Evolutionary conservation across 2,329 filamentous ascomycete genomes (phyloP), one percentile per base, ranked within the genome.

Genomic region (Huntiella bhutanensis): DNA sequence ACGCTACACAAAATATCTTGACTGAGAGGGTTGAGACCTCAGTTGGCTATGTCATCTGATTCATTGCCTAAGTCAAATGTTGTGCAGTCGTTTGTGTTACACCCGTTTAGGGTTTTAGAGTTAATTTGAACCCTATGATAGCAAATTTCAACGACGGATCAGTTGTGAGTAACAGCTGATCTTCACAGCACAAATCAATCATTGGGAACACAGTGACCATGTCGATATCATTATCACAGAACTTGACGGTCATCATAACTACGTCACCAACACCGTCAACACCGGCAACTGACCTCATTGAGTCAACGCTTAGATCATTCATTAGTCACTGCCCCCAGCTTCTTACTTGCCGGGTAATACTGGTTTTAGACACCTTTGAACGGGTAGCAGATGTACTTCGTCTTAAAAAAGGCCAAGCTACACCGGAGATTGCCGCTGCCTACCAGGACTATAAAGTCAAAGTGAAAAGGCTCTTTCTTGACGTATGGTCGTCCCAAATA

Each of bases 221-320:
- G 22, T 7, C 22, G 7, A 6, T 28, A 28, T 28, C 22, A 28
- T 15, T 16, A 11, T 17, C 17, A 35, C 34, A 37, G 6, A 17
- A 42, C 36, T 19, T 57, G 16, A 61, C 59, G 1, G 53, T 60
- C 13, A 63, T 73, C 41, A 63, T 74, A 51, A 73, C 70, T 1
- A 73, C 70, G 0, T 73, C 70, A 2, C 64, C 70, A 0, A 73
- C 70, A 0, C 70, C 70, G 0, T 73, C 70, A 1, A 64, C 67
- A 0, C 70, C 70, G 0, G 66, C 67, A 0, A 68, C 68, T 0
- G 69, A 71, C 12, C 63, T 74, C 0, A 52, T 73, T n/a, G 62
- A 61, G 0, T 54, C 64, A 0, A 63, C 73, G 2, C 43, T 73
- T 2, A 52, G 56, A 2, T 70, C 68, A 0, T 71, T 71, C 51